A percentile compares a stretch with the other conserved stretches of the same genome.
These are phyloP conservation scores for Salix viminalis DNA, from an alignment of 345 rosid species.

Conservation along the genomic window DNA sequence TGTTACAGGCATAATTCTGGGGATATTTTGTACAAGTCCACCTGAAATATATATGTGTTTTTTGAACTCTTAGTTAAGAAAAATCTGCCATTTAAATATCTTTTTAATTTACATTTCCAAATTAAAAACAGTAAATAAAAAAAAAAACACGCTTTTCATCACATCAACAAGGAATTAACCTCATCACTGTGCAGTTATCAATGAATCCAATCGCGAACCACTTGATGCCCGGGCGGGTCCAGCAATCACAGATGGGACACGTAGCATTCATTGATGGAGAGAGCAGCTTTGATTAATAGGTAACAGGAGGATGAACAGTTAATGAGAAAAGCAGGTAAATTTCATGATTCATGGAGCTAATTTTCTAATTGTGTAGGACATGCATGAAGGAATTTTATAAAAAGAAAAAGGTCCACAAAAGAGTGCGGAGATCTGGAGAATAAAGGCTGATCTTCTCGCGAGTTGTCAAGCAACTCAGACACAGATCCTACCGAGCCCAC, in stretches of 20 bases:
- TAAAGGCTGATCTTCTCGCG: conserved; percentile 12
- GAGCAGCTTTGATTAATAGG: conserved; percentile 16
- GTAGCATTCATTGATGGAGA: conserved; percentile 18
- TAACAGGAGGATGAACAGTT: conserved; percentile 1
- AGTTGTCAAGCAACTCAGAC: conserved; percentile 49
- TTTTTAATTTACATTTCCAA: too few relatives aligned
- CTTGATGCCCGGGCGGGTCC: conserved; percentile 20
- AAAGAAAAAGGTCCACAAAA: not conserved
- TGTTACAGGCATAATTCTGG: conserved; percentile 28
- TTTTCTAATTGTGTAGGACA: not conserved
- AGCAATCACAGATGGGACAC: conserved; percentile 20
- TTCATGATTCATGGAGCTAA: conserved; percentile 4
- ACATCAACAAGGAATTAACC: not conserved
- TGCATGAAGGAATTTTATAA: not conserved
- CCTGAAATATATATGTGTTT: too few relatives aligned
- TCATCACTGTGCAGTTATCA: not conserved
- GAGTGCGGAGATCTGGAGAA: conserved; percentile 35
- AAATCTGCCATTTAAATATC: too few relatives aligned
- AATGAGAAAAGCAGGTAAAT: conserved; percentile 5
- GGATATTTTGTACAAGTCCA: not conserved
- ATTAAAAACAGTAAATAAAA: too few relatives aligned
- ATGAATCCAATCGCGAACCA: conserved; percentile 1
- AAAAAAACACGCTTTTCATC: not conserved
- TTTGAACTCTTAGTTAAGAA: too few relatives aligned
- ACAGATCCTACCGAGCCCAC: conserved; percentile 50